These are phyloP conservation scores for Microthlaspi erraticum DNA, from an alignment of 345 rosid genomes.

Conservation along the genomic window DNA sequence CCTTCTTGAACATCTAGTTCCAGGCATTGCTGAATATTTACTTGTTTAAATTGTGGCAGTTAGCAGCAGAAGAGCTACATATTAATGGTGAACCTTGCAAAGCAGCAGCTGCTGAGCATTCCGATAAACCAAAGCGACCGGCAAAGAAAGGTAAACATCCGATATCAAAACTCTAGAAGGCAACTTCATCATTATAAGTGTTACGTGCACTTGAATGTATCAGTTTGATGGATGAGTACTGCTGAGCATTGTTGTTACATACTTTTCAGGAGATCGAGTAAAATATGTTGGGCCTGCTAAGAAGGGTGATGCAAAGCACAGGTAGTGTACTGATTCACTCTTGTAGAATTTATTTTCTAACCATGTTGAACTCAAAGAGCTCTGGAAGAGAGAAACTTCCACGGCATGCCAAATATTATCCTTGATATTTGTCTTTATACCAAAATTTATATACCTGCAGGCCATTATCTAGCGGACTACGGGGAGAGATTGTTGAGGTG, in stretches of 20 bases:
- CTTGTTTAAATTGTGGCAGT: constrained; percentile 51
- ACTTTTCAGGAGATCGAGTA: constrained; percentile 81
- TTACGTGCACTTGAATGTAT: constrained; percentile 17
- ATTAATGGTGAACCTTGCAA: constrained; percentile 54
- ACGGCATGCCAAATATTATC: background rate
- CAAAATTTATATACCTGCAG: constrained; percentile 51
- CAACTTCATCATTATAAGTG: constrained; percentile 28
- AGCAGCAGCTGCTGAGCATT: constrained; percentile 58
- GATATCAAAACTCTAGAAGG: constrained; percentile 13
- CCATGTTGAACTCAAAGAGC: constrained; percentile 8
- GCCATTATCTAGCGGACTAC: constrained; percentile 75
- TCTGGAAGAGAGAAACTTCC: background rate
- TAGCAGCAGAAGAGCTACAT: constrained; percentile 69
- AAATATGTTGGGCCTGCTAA: constrained; percentile 74
- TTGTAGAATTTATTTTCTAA: constrained; percentile 2
- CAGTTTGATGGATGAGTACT: constrained; percentile 12
- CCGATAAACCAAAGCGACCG: constrained; percentile 59
- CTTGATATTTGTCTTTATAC: constrained; percentile 12
- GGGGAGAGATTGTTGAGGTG: constrained; percentile 88
- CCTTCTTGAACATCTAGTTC: background rate
- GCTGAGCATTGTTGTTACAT: constrained; percentile 11
- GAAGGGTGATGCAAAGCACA: constrained; percentile 60
- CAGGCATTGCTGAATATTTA: constrained; percentile 10
- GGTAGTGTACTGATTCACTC: constrained; percentile 52
- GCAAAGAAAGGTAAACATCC: constrained; percentile 70